These are phyloP conservation scores for Eucalyptus tenuipes DNA, from an alignment of 345 rosid species.

Conservation along the genomic window DNA sequence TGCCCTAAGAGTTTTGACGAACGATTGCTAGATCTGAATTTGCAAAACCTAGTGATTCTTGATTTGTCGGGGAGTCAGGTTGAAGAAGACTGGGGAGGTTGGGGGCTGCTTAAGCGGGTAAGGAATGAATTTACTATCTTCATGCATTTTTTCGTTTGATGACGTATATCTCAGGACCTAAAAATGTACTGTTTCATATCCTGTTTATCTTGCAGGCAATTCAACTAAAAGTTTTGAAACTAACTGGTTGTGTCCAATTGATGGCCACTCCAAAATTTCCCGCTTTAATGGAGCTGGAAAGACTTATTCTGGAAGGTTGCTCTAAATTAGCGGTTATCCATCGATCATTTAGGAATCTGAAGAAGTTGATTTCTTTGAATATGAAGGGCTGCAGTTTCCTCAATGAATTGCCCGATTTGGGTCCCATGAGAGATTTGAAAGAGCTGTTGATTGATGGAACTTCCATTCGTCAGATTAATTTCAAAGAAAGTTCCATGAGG, in stretches of 20 bases:
- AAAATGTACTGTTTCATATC: background rate
- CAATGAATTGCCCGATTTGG: background rate
- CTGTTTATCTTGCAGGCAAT: background rate
- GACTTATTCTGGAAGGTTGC: background rate
- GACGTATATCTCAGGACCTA: background rate
- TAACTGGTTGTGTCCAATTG: background rate
- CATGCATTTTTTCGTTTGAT: background rate
- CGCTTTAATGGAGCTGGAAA: background rate
- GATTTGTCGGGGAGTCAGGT: background rate
- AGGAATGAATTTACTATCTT: background rate
- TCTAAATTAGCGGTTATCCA: background rate
- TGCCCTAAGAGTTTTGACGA: background rate
- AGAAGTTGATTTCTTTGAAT: background rate
- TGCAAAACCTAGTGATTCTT: background rate
- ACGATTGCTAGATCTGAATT: background rate
- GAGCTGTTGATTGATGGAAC: background rate
- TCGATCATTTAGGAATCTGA: background rate
- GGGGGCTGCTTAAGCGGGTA: background rate
- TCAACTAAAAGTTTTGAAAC: background rate
- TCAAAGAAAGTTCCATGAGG: background rate
- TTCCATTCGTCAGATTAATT: background rate
- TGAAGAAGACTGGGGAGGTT: background rate
- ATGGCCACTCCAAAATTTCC: background rate
- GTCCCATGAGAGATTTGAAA: background rate
- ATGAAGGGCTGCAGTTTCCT: background rate